These are phyloP conservation scores for Carex kokanica DNA, from an alignment of 176 grass and related monocot species.

Conservation along the genomic window DNA sequence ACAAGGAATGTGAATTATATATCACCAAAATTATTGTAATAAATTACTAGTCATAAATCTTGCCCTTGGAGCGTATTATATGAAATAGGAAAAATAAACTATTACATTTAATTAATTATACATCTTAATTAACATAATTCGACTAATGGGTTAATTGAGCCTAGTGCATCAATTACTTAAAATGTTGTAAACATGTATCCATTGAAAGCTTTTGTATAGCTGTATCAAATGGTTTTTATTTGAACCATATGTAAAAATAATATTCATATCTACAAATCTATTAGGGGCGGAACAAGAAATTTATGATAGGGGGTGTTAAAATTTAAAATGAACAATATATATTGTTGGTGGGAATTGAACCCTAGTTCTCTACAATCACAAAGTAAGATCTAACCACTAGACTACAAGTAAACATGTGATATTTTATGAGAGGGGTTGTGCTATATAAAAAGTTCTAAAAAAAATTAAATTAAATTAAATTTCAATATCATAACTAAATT, in stretches of 20 bases:
- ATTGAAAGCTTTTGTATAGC: neutral
- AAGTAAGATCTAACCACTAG: too few species aligned
- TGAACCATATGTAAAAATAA: neutral
- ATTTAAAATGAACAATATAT: too few species aligned
- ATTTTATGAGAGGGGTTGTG: too few species aligned
- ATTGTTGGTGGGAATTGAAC: too few species aligned
- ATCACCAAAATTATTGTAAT: neutral
- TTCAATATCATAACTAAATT: too few species aligned
- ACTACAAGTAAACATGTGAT: too few species aligned
- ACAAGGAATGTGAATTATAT: neutral
- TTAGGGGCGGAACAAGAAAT: too few species aligned
- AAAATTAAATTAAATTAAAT: too few species aligned
- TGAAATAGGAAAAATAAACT: neutral
- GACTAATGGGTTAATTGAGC: neutral
- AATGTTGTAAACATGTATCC: neutral
- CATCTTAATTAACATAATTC: neutral
- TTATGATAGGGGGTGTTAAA: too few species aligned
- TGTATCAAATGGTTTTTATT: neutral
- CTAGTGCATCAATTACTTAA: neutral
- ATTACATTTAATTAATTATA: neutral
- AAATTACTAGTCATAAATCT: neutral
- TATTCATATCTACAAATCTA: neutral
- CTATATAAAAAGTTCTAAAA: too few species aligned
- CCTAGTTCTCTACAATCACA: too few species aligned
- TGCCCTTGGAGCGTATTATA: neutral